Evolutionary conservation across 2,329 filamentous ascomycete species (phyloP).

Genomic region (Harringtonia lauricola): DNA sequence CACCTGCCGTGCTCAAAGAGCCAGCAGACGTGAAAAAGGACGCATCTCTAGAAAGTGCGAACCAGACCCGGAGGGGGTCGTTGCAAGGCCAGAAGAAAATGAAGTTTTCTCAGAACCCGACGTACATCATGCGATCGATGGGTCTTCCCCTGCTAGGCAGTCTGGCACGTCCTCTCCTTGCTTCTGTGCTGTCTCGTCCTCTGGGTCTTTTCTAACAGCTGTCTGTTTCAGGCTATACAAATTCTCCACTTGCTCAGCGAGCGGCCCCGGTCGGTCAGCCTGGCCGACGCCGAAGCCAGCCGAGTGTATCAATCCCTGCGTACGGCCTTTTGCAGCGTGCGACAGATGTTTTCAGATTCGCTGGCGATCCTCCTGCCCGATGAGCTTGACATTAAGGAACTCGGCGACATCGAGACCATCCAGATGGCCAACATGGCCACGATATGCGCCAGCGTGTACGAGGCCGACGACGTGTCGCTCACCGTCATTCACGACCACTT

Average conservation of each 20-base stretch:
- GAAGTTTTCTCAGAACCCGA: conserved; percentile 21
- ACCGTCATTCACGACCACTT: conserved; percentile 33
- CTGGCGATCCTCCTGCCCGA: conserved; percentile 21
- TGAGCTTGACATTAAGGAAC: conserved; percentile 26
- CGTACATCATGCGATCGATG: conserved; percentile 24
- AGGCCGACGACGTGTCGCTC: conserved; percentile 25
- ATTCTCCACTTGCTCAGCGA: conserved; percentile 25
- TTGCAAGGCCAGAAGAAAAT: conserved; percentile 19
- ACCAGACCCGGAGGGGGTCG: too few relatives aligned
- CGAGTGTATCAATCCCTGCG: conserved; percentile 22
- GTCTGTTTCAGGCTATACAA: conserved; percentile 21
- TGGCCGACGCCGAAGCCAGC: conserved; percentile 20
- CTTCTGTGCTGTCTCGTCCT: not conserved
- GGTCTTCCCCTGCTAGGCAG: conserved; percentile 23
- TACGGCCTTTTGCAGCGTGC: conserved; percentile 20
- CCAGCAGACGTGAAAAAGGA: conserved; percentile 1
- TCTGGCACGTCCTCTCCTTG: conserved; percentile 12
- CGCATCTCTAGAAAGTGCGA: too few relatives aligned
- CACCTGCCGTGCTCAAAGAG: not conserved
- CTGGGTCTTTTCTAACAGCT: not conserved
- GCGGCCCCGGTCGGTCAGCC: conserved; percentile 18
- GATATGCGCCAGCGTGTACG: conserved; percentile 29
- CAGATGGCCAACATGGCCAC: conserved; percentile 38
- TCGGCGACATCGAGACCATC: conserved; percentile 27
- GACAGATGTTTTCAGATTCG: conserved; percentile 22